A percentile compares a stretch with the other conserved stretches of the same genome.
Conservation (phyloP, 495 filamentous ascomycete genomes). For the Chaetomium fimeti region DNA sequence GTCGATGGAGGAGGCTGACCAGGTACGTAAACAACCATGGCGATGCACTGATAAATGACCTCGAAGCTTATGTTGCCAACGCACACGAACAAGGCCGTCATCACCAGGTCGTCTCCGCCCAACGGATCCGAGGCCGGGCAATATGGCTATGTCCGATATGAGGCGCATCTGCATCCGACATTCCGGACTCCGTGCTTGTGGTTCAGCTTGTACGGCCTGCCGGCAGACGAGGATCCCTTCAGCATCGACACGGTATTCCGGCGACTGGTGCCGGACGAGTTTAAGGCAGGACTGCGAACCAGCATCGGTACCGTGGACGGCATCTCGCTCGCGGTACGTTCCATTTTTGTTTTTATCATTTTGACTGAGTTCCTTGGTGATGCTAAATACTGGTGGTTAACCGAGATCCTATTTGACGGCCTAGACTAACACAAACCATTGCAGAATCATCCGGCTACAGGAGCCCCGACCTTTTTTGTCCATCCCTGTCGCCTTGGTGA, state of each 20-base stretch:
- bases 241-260: constrained; percentile 66
- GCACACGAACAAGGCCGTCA: constrained; percentile 22
- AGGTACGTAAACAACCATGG: constrained; percentile 32
- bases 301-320: constrained; percentile 67
- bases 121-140: background rate
- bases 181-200: constrained; percentile 60
- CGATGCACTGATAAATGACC: background rate
- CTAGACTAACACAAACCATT: constrained; percentile 48
- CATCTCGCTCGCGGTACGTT: constrained; percentile 72
- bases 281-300: constrained; percentile 54
- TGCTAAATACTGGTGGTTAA: constrained; percentile 39
- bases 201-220: constrained; percentile 52
- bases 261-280: constrained; percentile 63
- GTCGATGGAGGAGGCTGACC: constrained; percentile 50
- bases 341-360: constrained; percentile 16
- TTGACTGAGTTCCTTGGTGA: constrained; percentile 25
- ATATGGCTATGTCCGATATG: constrained; percentile 58
- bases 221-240: constrained; percentile 42
- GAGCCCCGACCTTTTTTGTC: constrained; percentile 72
- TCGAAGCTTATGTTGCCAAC: background rate
- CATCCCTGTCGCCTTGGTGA: constrained; percentile 86
- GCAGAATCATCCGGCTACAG: constrained; percentile 77
- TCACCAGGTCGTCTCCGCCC: background rate
- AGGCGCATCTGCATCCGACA: constrained; percentile 57
- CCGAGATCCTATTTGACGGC: constrained; percentile 44